Evolutionary conservation across 371 early-diverging fungal genomes (phyloP), one percentile per base, ranked within the genome.

Genomic region (Mucor ambiguus): DNA sequence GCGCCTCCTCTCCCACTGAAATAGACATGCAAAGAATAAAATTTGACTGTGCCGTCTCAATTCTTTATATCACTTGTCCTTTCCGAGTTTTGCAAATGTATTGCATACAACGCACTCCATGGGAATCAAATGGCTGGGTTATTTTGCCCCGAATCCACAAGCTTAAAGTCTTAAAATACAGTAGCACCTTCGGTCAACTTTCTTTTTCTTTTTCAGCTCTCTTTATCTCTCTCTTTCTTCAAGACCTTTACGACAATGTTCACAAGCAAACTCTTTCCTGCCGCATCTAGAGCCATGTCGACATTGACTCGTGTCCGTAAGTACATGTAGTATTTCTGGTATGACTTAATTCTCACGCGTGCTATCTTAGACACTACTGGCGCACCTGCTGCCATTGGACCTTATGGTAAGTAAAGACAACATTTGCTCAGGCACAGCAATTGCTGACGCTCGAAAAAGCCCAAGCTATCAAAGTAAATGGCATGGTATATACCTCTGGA

Each of bases 391-490:
- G 93, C 93, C 30, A 84, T 93, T 61, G 95, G 96, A n/a, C 96
- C 96, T 28, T 96, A 95, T 80, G 92, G 89, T 82, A 83, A 82
- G 78, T 52, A 26, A 35, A 35, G 26, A 26, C 14, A 11, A 3
- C 14, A 11, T 16, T 4, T 52, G 11, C 28, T 4, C 26, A 22
- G 2, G 28, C 10, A 18, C 6, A 8, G 8, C n/a, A 26, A 30
- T 30, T 0, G 11, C 35, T 56, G 3, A n/a, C 9, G 1, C 10
- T 32, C 4, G 18, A 56, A 33, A 55, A 35, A 89, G 89, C 93
- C 29, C 94, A 93, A 71, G 97, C 94, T 22, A 88, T 95, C 64
- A 84, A 88, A 32, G 92, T 92, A 44, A 94, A 96, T 76, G 92
- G 91, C 41, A 73, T 94, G 64, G 91, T 95, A 3, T 97, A 85